These are phyloP conservation scores for Selenicereus undatus DNA, from an alignment of 148 eudicot species.

Conservation along the genomic window DNA sequence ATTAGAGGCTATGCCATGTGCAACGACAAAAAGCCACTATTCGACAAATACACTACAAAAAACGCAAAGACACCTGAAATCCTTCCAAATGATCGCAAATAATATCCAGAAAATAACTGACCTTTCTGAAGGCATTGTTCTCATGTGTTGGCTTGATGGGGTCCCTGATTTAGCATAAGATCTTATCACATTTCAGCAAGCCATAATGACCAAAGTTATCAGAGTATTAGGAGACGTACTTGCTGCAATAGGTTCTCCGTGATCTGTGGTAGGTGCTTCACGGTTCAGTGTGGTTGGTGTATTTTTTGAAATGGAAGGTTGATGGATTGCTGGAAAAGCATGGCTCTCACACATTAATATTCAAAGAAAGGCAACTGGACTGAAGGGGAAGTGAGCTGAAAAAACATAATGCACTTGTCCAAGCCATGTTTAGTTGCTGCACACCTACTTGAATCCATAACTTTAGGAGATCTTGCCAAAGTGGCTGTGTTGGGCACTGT, in stretches of 20 bases:
- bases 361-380: neutral
- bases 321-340: conserved; percentile 19
- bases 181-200: conserved; percentile 4
- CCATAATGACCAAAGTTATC: neutral
- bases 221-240: conserved; percentile 34
- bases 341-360: conserved; percentile 3
- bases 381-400: neutral
- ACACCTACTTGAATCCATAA: conserved; percentile 24
- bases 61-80: neutral
- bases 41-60: neutral
- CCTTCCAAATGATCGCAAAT: neutral
- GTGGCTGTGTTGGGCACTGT: conserved; percentile 21
- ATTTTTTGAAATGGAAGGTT: conserved; percentile 13
- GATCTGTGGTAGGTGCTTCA: conserved; percentile 27
- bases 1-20: neutral
- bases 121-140: conserved; percentile 21
- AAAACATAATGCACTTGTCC: neutral
- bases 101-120: conserved; percentile 16
- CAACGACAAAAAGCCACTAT: neutral
- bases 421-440: neutral
- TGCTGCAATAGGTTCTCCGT: conserved; percentile 30
- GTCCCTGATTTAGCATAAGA: conserved; percentile 43
- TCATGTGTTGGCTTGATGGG: conserved; percentile 30
- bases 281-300: conserved; percentile 4
- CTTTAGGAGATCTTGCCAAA: conserved; percentile 14